Percentiles rank a stretch among this genome's conserved stretches.
These are phyloP conservation scores for Adansonia madagascariensis DNA, from an alignment of 441 rosid species.

Conservation along the genomic window DNA sequence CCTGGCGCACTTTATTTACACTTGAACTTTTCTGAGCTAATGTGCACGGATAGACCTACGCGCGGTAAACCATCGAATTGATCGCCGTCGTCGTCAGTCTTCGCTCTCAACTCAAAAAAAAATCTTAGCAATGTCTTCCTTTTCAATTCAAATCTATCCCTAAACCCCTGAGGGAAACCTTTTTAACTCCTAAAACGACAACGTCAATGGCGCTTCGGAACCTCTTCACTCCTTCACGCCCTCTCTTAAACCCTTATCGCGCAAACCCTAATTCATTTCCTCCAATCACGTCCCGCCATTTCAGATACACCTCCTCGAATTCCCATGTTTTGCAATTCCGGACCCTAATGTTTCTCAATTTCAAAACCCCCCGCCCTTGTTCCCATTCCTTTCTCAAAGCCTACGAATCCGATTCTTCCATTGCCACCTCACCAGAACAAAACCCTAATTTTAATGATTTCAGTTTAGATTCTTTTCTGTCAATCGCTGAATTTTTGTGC, in stretches of 20 bases:
- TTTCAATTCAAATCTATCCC: background rate
- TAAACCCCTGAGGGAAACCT: slow-evolving; percentile 20
- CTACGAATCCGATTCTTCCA: slow-evolving; percentile 40
- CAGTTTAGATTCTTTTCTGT: slow-evolving; percentile 56
- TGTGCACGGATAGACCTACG: slow-evolving; percentile 11
- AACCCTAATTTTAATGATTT: slow-evolving; percentile 28
- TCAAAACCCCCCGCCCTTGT: slow-evolving; percentile 9
- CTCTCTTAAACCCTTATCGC: slow-evolving; percentile 38
- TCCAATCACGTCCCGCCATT: slow-evolving; percentile 38
- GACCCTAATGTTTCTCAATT: background rate
- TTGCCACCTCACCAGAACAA: slow-evolving; percentile 28
- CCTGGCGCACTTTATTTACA: background rate
- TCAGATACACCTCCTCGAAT: slow-evolving; percentile 23
- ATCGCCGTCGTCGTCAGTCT: slow-evolving; percentile 31
- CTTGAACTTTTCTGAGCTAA: background rate
- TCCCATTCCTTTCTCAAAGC: slow-evolving; percentile 40
- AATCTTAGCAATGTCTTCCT: slow-evolving; percentile 22
- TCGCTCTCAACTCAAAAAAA: background rate
- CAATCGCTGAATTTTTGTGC: slow-evolving; percentile 57
- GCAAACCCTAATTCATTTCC: slow-evolving; percentile 33
- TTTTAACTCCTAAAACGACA: slow-evolving; percentile 20
- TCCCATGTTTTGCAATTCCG: slow-evolving; percentile 25
- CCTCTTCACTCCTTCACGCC: slow-evolving; percentile 43
- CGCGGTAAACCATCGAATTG: slow-evolving; percentile 33
- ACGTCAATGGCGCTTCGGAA: slow-evolving; percentile 51